Evolutionary conservation across 148 eudicot genomes (phyloP), one percentile per base, ranked within the genome.

Genomic region (Heliosperma pusillum): DNA sequence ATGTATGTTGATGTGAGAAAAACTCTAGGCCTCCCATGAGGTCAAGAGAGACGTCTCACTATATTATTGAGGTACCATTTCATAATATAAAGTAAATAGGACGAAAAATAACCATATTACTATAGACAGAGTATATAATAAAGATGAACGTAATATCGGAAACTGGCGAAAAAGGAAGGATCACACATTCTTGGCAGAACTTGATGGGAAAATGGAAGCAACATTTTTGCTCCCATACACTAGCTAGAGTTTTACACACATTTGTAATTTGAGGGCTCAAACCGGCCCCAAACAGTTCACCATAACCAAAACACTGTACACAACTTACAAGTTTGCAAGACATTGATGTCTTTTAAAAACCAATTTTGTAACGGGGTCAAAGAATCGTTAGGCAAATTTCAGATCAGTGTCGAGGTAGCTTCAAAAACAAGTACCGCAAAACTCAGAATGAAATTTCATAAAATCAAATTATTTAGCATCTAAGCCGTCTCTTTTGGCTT

Each of bases 401-500:
- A 15, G 57, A 57, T 57, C 68, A 56, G 82, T n/a, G 36, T 29
- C 29, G 25, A 29, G 56, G 69, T 50, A 45, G 47, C 73, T 72
- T 67, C 64, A 33, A 62, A 71, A 53, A 17, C 30, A 27, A 12
- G 53, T 47, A 47, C 13, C 53, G 17, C 17, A 47, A 57, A 25
- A 27, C 57, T 13, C 60, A 36, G 6, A 15, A 61, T 25, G 24
- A 24, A 61, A 12, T 61, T 19, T 61, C 19, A 13, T 13, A 61
- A 24, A 2, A 52, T 75, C 71, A 66, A 24, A 42, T 71, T 84
- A 82, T 56, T 74, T 71, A 61, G 72, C 76, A 72, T 77, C 71
- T 40, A 81, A 10, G 66, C 71, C 72, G 11, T 73, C 76, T 69
- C 87, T 81, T 73, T 72, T 86, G 68, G 87, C 81, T 83, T 89